A percentile compares a stretch with the other conserved stretches of the same genome.
Evolutionary conservation across 1,139 yeast species (phyloP).

Genomic region (Saccharomyces hybrid): DNA sequence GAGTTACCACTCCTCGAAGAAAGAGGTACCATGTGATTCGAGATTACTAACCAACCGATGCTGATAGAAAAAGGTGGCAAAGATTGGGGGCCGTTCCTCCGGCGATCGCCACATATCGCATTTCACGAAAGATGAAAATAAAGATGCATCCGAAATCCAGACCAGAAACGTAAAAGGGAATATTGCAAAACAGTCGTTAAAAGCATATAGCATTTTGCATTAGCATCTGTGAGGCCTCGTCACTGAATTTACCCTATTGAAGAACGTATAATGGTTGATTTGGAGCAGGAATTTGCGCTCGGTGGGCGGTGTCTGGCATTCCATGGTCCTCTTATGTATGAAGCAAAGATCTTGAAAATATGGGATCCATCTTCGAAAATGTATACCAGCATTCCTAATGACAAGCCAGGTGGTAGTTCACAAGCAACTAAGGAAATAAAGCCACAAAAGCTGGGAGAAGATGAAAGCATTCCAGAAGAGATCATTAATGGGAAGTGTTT

Average conservation of each 20-base stretch:
- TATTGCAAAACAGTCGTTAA: background rate
- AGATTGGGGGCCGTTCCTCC: background rate
- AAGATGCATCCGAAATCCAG: background rate
- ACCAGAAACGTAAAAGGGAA: background rate
- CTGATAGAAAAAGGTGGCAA: background rate
- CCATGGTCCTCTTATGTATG: constrained; percentile 87
- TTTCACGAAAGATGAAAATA: background rate
- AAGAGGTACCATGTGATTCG: background rate
- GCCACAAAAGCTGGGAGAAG: constrained; percentile 13
- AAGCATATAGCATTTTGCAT: background rate
- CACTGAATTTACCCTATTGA: background rate
- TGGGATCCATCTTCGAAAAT: constrained; percentile 47
- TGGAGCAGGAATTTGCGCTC: constrained; percentile 14
- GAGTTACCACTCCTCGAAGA: background rate
- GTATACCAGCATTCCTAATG: constrained; percentile 20
- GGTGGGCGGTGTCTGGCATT: constrained; percentile 63
- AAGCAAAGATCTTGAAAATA: constrained; percentile 67
- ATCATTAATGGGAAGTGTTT: constrained; percentile 41
- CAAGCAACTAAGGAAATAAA: constrained; percentile 12
- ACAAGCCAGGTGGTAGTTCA: constrained; percentile 5
- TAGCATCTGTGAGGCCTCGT: background rate
- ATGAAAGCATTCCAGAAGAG: constrained; percentile 39
- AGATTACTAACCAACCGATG: background rate
- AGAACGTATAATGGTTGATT: background rate
- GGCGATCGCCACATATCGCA: background rate